Conservation (phyloP, 768 basidiomycete species). For the Boletus sensibilis region DNA sequence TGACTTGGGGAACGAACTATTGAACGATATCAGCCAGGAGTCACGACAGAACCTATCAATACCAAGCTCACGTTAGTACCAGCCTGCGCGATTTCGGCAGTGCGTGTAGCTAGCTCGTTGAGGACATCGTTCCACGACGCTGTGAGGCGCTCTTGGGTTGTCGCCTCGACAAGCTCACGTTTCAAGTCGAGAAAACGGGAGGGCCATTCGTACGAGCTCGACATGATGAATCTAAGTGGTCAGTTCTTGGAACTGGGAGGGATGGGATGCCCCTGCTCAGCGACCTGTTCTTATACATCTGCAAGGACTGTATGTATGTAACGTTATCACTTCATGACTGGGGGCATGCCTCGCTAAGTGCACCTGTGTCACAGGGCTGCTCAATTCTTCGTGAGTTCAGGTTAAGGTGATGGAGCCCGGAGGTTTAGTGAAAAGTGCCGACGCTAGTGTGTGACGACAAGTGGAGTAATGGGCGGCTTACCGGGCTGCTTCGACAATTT, state of each 20-base stretch:
- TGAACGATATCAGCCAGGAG: background rate
- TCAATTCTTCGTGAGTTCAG: no score
- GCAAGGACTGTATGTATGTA: no score
- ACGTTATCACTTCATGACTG: no score
- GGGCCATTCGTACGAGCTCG: constrained; percentile 14
- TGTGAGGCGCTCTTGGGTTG: constrained; percentile 48
- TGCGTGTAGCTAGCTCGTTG: constrained; percentile 45
- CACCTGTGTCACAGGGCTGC: no score
- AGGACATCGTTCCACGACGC: constrained; percentile 60
- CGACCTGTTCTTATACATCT: no score
- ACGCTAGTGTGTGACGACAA: no score
- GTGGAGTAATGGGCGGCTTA: no score
- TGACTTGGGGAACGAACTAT: constrained; percentile 62
- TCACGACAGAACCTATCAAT: background rate
- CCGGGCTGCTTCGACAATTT: no score
- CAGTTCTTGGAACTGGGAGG: background rate
- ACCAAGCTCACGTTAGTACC: constrained; percentile 47
- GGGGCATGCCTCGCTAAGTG: no score
- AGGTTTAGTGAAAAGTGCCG: no score
- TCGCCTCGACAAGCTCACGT: constrained; percentile 49
- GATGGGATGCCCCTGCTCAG: background rate
- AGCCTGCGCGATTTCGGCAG: constrained; percentile 42
- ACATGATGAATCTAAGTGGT: constrained; percentile 10
- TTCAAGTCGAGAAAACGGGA: constrained; percentile 58
- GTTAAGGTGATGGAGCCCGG: no score